Base-by-base conservation (phyloP, 129 eudicot genomes). In the Pittosporum tobira region DNA sequence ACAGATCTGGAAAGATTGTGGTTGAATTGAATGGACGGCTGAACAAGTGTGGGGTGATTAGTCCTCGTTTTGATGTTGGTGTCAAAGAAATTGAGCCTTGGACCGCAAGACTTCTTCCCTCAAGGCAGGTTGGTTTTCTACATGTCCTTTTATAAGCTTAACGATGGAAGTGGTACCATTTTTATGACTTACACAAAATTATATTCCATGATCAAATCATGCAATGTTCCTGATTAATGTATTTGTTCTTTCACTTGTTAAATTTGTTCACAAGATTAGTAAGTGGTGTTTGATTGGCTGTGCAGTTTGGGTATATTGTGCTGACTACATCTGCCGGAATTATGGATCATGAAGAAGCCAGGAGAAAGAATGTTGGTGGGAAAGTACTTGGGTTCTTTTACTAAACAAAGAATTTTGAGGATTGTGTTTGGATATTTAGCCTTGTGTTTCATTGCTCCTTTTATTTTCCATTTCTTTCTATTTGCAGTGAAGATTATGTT, bases 371-470 rank as follows among this genome's bases (percentile, higher is more conserved):
- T 48, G 72, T 67, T 18, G 72, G 72, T 31, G 72, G 72, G 42
- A 67, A 67, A 61, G 72, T 67, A 21, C 72, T 67, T 47, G 72
- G 72, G 25, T 67, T 67, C 65, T 67, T 67, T 58, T 67, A 67
- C 26, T 61, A 21, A 61, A 1, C 42, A 0, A 16, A 61, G 50
- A 26, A 15, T 26, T 15, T 4, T 0, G 10, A 24, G 15, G 36
- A 16, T 59, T 25, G 30, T 44, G n/a, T 59, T 24, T 16, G 31
- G 36, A 24, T 13, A 15, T 40, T 7, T 40, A 3, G 51, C 52
- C 34, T 36, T 22, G 48, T 23, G 49, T 15, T 42, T 23, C 24
- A 22, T 59, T 42, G 14, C 23, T 19, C 11, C 29, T 25, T 15
- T 38, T 18, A 14, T 23, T 22, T 23, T 59, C 0, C 10, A 5